phyloP scores from a whole-genome alignment of 73 alveolate genomes.

The Halteria grandinella region DNA sequence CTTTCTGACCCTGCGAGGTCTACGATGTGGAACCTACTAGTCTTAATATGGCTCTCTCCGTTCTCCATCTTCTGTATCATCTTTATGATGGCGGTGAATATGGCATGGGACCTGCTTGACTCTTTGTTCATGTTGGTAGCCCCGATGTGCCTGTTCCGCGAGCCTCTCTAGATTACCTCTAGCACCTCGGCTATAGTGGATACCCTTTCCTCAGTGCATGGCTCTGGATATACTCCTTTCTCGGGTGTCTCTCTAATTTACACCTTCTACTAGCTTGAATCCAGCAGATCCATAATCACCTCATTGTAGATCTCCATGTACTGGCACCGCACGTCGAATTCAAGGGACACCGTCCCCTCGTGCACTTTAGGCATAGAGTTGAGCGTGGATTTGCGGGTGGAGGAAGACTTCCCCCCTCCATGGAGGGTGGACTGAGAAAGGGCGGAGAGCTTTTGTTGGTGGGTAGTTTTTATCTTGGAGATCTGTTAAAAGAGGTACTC shows the following conservation, averaged over 20 bases:
- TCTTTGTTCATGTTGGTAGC: conserved; percentile 67
- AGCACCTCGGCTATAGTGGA: conserved; percentile 45
- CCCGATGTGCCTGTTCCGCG: conserved; percentile 46
- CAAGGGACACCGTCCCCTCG: too few species aligned
- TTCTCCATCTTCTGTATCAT: conserved; percentile 54
- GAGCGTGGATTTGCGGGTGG: too few species aligned
- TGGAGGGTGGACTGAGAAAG: too few species aligned
- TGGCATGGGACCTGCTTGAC: conserved; percentile 75
- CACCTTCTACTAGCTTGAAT: conserved; percentile 39
- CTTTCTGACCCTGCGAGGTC: conserved; percentile 99
- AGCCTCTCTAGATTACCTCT: conserved; percentile 47
- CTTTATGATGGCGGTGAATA: conserved; percentile 63
- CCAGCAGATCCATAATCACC: conserved; percentile 90
- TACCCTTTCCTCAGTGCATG: neutral
- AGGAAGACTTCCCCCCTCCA: too few species aligned
- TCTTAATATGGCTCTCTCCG: conserved; percentile 61
- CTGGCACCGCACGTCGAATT: conserved; percentile 85
- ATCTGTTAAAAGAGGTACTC: conserved; percentile 64
- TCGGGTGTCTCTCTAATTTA: neutral
- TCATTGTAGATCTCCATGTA: conserved; percentile 94
- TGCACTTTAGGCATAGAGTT: too few species aligned
- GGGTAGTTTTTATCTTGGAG: too few species aligned
- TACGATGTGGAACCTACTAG: conserved; percentile 85
- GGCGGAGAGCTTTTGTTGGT: too few species aligned
- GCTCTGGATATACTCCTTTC: conserved; percentile 23